A percentile compares a stretch with the other conserved stretches of the same genome.
Conservation (phyloP, 2,329 filamentous ascomycete genomes). For the Teratosphaeria pseudoeucalypti region DNA sequence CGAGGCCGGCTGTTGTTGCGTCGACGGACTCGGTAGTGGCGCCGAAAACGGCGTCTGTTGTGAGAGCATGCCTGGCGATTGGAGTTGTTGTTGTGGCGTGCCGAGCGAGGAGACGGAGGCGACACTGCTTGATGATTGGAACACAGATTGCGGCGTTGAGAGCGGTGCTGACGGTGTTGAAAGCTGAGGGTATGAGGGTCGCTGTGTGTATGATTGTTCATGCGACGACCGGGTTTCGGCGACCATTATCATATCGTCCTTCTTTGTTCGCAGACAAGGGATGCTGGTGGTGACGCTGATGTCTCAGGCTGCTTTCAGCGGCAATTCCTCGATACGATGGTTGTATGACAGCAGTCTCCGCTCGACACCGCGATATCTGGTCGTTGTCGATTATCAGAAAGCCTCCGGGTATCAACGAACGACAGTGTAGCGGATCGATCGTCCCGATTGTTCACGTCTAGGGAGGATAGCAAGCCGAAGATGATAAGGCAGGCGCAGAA, state of each 20-base stretch:
- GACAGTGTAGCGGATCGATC: background rate
- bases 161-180: slow-evolving; percentile 12
- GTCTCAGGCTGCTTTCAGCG: background rate
- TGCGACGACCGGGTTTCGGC: slow-evolving; percentile 14
- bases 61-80: slow-evolving; percentile 15
- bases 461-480: background rate
- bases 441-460: background rate
- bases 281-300: background rate
- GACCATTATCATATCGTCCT: slow-evolving; percentile 6
- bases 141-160: slow-evolving; percentile 24
- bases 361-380: background rate
- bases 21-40: slow-evolving; percentile 23
- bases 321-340: background rate
- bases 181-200: slow-evolving; percentile 27
- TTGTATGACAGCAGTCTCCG: background rate
- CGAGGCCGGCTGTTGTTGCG: slow-evolving; percentile 15
- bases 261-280: background rate
- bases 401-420: background rate
- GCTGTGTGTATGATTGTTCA: slow-evolving; percentile 16
- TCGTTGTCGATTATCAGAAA: background rate
- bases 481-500: background rate
- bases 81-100: slow-evolving; percentile 8
- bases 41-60: slow-evolving; percentile 24
- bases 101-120: slow-evolving; percentile 25
- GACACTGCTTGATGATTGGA: slow-evolving; percentile 34